A percentile compares a stretch with the other conserved stretches of the same genome.
These are phyloP conservation scores for Aegle marmelos DNA, from an alignment of 345 rosid genomes.

Conservation along the genomic window DNA sequence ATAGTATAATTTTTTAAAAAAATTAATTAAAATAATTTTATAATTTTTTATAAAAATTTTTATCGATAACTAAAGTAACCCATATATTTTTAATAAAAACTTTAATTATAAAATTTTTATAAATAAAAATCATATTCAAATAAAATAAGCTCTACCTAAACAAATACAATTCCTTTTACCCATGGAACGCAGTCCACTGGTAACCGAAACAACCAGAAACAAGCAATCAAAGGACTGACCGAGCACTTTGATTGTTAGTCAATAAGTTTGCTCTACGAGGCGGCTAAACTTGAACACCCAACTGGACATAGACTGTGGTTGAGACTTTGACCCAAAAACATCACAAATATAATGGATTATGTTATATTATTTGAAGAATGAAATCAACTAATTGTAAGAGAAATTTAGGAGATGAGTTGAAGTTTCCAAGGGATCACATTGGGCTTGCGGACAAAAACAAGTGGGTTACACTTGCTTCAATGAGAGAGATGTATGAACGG, in stretches of 20 bases:
- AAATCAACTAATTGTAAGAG: background rate
- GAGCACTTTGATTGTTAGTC: background rate
- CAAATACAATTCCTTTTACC: no score
- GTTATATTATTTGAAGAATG: background rate
- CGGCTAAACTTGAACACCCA: background rate
- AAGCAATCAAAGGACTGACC: background rate
- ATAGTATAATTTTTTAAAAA: no score
- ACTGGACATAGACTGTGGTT: conserved; percentile 7
- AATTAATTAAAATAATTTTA: no score
- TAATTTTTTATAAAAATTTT: no score
- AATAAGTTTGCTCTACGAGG: background rate
- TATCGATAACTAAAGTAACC: no score
- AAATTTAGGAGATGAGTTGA: background rate
- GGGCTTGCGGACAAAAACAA: background rate
- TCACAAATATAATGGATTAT: background rate
- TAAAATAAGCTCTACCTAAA: no score
- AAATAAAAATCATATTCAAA: no score
- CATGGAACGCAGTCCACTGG: background rate
- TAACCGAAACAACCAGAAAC: background rate
- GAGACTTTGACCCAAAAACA: conserved; percentile 11
- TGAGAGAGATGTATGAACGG: background rate
- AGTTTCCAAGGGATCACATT: background rate
- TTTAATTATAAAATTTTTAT: no score
- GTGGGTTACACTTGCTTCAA: background rate
- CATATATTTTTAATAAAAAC: no score